A percentile compares a stretch with the other conserved stretches of the same genome.
Conservation (phyloP, 73 alveolate species). For the Paramecium bursaria region DNA sequence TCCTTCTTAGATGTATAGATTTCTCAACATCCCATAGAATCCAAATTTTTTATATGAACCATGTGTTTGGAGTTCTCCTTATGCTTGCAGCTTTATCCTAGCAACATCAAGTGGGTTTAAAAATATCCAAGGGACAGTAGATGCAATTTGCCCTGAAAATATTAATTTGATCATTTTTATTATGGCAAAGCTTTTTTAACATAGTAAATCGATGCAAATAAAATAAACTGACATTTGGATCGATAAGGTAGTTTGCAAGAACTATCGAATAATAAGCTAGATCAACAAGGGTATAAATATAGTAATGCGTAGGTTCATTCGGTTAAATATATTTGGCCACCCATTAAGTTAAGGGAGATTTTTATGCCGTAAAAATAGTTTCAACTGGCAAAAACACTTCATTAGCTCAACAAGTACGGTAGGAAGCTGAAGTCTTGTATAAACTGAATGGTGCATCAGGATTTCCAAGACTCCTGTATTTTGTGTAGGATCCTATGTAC, state of each 20-base stretch:
- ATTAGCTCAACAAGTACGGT: constrained; percentile 29
- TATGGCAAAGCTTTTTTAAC: constrained; percentile 6
- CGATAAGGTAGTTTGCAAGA: constrained; percentile 34
- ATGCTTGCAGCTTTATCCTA: background rate
- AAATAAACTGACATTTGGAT: constrained; percentile 50
- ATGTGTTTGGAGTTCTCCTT: background rate
- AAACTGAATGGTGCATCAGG: constrained; percentile 56
- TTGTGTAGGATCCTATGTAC: constrained; percentile 27
- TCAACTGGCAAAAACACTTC: constrained; percentile 20
- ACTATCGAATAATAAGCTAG: constrained; percentile 20
- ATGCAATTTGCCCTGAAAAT: background rate
- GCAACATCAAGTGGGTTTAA: background rate
- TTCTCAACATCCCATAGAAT: background rate
- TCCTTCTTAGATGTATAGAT: background rate
- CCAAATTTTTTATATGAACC: background rate
- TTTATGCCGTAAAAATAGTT: constrained; percentile 47
- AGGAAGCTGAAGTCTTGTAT: constrained; percentile 50
- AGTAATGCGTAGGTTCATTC: constrained; percentile 30
- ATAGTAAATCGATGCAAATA: background rate
- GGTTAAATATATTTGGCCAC: constrained; percentile 32
- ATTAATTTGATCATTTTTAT: too few species aligned
- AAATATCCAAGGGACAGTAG: background rate
- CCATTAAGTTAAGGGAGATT: constrained; percentile 40
- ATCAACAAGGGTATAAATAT: constrained; percentile 19
- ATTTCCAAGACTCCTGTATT: constrained; percentile 45